Evolutionary conservation across 2,329 filamentous ascomycete genomes (phyloP).

Genomic region (Meredithiella fracta): DNA sequence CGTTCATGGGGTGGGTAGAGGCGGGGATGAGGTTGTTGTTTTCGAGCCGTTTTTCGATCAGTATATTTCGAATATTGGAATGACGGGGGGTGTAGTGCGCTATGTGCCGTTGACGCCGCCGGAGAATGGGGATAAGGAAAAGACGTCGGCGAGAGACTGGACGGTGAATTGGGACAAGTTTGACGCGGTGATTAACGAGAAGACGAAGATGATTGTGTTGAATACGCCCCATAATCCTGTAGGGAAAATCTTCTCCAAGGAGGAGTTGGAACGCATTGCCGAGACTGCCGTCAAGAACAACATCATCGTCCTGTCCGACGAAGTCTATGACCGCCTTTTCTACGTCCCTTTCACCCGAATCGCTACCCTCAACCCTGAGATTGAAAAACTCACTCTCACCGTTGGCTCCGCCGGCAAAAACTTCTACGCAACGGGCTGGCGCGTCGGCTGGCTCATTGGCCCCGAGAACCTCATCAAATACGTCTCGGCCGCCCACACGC

Average conservation of each 20-base stretch:
- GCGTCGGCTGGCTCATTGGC: slow-evolving; percentile 86
- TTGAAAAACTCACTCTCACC: slow-evolving; percentile 75
- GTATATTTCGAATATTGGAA: slow-evolving; percentile 97
- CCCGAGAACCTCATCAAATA: slow-evolving; percentile 78
- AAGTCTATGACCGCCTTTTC: slow-evolving; percentile 88
- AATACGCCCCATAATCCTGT: slow-evolving; percentile 86
- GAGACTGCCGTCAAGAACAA: slow-evolving; percentile 83
- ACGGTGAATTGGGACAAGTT: slow-evolving; percentile 69
- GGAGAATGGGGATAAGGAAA: slow-evolving; percentile 57
- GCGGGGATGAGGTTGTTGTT: slow-evolving; percentile 90
- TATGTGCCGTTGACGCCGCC: slow-evolving; percentile 94
- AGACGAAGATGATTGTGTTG: slow-evolving; percentile 91
- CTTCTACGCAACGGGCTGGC: slow-evolving; percentile 96
- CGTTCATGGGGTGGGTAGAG: slow-evolving; percentile 96
- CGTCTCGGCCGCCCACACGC: slow-evolving; percentile 79
- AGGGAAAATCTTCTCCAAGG: slow-evolving; percentile 79
- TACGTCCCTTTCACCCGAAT: slow-evolving; percentile 92
- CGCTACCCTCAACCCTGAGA: slow-evolving; percentile 75
- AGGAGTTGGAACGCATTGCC: slow-evolving; percentile 71
- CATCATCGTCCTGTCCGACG: slow-evolving; percentile 81
- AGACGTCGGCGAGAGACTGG: slow-evolving; percentile 79
- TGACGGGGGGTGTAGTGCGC: slow-evolving; percentile 86
- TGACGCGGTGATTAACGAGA: slow-evolving; percentile 62
- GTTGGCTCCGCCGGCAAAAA: slow-evolving; percentile 95
- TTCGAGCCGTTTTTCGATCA: slow-evolving; percentile 99